phyloP scores from a whole-genome alignment of 2,329 filamentous ascomycete species.

The Fusarium sambucinum region DNA sequence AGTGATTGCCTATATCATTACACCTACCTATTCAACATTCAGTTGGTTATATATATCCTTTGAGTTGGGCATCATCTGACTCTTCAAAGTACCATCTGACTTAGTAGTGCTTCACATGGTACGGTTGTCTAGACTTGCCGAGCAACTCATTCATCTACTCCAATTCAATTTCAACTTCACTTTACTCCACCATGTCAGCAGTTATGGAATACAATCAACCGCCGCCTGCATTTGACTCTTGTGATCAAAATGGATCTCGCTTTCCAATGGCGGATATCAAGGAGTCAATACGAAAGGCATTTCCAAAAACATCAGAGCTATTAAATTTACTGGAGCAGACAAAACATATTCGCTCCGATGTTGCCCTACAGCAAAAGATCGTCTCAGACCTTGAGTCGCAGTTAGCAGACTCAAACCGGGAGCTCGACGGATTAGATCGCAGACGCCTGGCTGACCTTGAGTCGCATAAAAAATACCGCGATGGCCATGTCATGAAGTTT shows the following conservation, averaged over 20 bases:
- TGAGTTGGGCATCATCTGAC: slow-evolving; percentile 26
- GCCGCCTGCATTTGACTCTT: slow-evolving; percentile 6
- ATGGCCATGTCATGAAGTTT: slow-evolving; percentile 65
- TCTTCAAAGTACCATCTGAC: slow-evolving; percentile 24
- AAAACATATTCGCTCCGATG: slow-evolving; percentile 60
- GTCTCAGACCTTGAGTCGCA: slow-evolving; percentile 60
- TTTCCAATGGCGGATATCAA: slow-evolving; percentile 49
- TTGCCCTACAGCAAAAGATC: slow-evolving; percentile 60
- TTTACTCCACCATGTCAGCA: slow-evolving; percentile 10
- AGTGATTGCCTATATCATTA: neutral
- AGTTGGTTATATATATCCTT: neutral
- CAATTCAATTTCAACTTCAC: neutral
- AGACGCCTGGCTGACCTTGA: slow-evolving; percentile 61
- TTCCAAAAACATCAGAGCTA: slow-evolving; percentile 58
- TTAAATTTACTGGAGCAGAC: slow-evolving; percentile 61
- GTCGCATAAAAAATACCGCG: slow-evolving; percentile 65
- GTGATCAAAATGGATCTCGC: neutral
- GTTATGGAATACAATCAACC: slow-evolving; percentile 13
- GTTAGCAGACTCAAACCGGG: slow-evolving; percentile 52
- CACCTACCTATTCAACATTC: neutral
- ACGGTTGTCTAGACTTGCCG: neutral
- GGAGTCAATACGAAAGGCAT: slow-evolving; percentile 55
- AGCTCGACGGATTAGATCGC: slow-evolving; percentile 55
- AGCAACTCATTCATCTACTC: neutral
- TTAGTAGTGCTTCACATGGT: neutral